Conservation (phyloP, 2,329 filamentous ascomycete species). For the Beauveria rudraprayagi region DNA sequence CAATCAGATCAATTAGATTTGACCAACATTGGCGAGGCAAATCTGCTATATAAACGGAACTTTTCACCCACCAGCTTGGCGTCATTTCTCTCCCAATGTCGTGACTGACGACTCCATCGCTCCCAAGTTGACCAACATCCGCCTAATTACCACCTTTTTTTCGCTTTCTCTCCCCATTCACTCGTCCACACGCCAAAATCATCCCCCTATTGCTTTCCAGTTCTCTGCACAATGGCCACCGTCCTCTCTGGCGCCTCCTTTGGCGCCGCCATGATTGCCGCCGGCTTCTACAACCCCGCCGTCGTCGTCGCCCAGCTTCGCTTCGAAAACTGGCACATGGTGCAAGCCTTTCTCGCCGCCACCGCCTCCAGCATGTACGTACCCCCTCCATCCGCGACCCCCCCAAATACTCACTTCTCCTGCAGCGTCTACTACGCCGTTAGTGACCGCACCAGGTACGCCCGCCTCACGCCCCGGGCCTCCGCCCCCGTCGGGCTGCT, state of each 20-base stretch:
- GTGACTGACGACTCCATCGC: not conserved
- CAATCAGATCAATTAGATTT: too few relatives aligned
- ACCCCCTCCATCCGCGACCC: not conserved
- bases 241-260: conserved; percentile 48
- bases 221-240: conserved; percentile 20
- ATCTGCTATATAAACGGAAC: not conserved
- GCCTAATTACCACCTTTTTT: not conserved
- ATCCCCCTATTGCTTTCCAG: not conserved
- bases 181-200: not conserved
- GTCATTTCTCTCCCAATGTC: not conserved
- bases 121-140: not conserved
- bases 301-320: conserved; percentile 55
- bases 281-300: conserved; percentile 52
- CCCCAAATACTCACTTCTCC: not conserved
- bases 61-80: not conserved
- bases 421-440: conserved; percentile 38
- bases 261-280: conserved; percentile 51
- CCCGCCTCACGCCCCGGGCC: conserved; percentile 37
- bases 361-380: conserved; percentile 54
- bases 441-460: conserved; percentile 34
- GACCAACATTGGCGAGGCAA: not conserved
- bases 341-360: conserved; percentile 55
- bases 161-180: not conserved
- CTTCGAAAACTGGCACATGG: conserved; percentile 56
- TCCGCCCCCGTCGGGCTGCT: conserved; percentile 46